Percentiles rank a stretch among this genome's conserved stretches.
Evolutionary conservation across 495 filamentous ascomycete genomes (phyloP).

Genomic region (Aspergillus ellipticus): DNA sequence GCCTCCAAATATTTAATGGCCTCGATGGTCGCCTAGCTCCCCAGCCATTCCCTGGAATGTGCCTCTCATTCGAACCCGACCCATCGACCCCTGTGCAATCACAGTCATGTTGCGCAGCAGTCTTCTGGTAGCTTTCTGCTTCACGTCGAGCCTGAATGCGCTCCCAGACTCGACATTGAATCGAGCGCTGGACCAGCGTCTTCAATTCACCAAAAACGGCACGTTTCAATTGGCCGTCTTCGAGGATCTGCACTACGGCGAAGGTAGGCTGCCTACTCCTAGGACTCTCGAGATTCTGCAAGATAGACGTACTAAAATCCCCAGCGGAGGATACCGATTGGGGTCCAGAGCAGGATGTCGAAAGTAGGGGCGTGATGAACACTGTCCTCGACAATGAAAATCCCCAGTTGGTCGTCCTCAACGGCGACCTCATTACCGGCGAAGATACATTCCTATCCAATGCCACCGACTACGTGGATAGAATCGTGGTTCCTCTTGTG

Average conservation of each 20-base stretch:
- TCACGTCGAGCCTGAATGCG: neutral
- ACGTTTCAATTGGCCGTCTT: conserved; percentile 57
- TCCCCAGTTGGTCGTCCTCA: conserved; percentile 61
- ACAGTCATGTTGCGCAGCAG: neutral
- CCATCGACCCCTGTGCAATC: no score
- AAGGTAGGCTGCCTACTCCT: conserved; percentile 44
- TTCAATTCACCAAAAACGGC: conserved; percentile 28
- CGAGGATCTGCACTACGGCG: conserved; percentile 66
- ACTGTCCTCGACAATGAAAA: conserved; percentile 55
- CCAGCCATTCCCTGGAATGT: no score
- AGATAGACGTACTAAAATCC: neutral
- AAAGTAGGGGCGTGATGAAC: conserved; percentile 57
- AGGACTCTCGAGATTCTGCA: neutral
- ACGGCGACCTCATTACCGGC: conserved; percentile 72
- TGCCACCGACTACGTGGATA: conserved; percentile 55
- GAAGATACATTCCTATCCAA: conserved; percentile 59
- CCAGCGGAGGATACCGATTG: conserved; percentile 36
- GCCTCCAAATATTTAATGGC: no score
- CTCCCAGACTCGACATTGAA: neutral
- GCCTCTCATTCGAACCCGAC: no score
- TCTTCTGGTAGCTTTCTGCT: neutral
- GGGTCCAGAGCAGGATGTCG: conserved; percentile 58
- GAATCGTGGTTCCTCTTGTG: conserved; percentile 57
- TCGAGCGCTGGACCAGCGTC: neutral
- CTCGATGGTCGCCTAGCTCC: no score